These are phyloP conservation scores for Triangularia verruculosa DNA, from an alignment of 2,329 filamentous ascomycete genomes.

Conservation along the genomic window DNA sequence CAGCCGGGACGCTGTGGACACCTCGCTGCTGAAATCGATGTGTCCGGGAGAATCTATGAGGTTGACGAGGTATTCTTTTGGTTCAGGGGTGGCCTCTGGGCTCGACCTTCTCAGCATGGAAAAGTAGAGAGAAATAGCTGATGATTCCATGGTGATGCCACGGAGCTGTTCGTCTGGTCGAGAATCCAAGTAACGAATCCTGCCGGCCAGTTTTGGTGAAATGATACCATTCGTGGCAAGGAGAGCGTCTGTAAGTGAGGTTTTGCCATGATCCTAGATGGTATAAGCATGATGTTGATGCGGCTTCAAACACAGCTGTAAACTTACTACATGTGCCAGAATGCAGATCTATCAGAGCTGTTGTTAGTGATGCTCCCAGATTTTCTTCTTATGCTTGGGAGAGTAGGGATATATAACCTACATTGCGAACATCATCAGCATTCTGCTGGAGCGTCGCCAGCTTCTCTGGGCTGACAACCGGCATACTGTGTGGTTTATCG, in stretches of 20 bases:
- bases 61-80: constrained; percentile 93
- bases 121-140: constrained; percentile 94
- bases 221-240: constrained; percentile 99
- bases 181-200: constrained; percentile 96
- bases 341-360: constrained; percentile 69
- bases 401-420: constrained; percentile 42
- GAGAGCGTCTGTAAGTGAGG: constrained; percentile 90
- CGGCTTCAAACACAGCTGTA: not conserved
- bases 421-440: constrained; percentile 88
- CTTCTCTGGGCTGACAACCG: constrained; percentile 86
- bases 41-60: constrained; percentile 97
- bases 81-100: constrained; percentile 64
- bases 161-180: constrained; percentile 91
- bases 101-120: constrained; percentile 76
- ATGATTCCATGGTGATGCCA: constrained; percentile 99
- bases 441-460: constrained; percentile 85
- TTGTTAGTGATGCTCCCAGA: not conserved
- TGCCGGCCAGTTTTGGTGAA: constrained; percentile 93
- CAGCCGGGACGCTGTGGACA: constrained; percentile 89
- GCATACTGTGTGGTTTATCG: constrained; percentile 59
- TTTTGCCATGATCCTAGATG: constrained; percentile 83
- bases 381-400: not conserved
- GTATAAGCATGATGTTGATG: not conserved
- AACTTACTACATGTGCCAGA: constrained; percentile 71
- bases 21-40: constrained; percentile 98